Evolutionary conservation across 768 basidiomycete genomes (phyloP).

Genomic region (Asterophora parasitica): DNA sequence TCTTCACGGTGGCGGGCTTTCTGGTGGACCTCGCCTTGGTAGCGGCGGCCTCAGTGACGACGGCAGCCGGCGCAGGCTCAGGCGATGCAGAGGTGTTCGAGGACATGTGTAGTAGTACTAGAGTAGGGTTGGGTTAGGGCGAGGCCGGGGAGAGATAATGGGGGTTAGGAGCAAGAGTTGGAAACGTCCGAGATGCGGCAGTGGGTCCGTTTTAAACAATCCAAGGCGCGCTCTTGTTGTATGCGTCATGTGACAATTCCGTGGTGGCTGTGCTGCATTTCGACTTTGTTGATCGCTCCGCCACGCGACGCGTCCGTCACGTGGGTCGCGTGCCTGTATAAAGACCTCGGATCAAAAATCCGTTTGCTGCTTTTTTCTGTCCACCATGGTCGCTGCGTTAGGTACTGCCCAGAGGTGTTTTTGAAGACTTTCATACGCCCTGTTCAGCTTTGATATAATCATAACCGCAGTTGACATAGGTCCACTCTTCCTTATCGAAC

Average conservation of each 20-base stretch:
- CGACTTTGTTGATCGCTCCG: constrained; percentile 32
- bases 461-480: too few relatives aligned
- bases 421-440: too few relatives aligned
- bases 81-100: constrained; percentile 23
- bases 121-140: constrained; percentile 9
- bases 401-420: too few relatives aligned
- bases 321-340: constrained; percentile 12
- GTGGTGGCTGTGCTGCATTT: constrained; percentile 39
- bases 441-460: too few relatives aligned
- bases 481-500: too few relatives aligned
- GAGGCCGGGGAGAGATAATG: constrained; percentile 2
- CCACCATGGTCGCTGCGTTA: too few relatives aligned
- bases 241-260: constrained; percentile 19
- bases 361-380: too few relatives aligned
- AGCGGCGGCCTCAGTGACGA: constrained; percentile 15
- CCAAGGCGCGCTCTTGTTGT: constrained; percentile 15
- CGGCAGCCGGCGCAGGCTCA: constrained; percentile 15
- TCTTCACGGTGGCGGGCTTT: constrained; percentile 18
- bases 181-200: constrained; percentile 12
- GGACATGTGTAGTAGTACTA: constrained; percentile 14
- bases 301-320: constrained; percentile 21
- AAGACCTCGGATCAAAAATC: too few relatives aligned
- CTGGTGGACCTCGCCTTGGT: constrained; percentile 17
- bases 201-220: constrained; percentile 28
- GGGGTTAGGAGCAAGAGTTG: constrained; percentile 17